Percentiles rank a stretch among this genome's conserved stretches.
Evolutionary conservation across 129 eudicot species (phyloP).

Genomic region (Helianthus tuberosus): DNA sequence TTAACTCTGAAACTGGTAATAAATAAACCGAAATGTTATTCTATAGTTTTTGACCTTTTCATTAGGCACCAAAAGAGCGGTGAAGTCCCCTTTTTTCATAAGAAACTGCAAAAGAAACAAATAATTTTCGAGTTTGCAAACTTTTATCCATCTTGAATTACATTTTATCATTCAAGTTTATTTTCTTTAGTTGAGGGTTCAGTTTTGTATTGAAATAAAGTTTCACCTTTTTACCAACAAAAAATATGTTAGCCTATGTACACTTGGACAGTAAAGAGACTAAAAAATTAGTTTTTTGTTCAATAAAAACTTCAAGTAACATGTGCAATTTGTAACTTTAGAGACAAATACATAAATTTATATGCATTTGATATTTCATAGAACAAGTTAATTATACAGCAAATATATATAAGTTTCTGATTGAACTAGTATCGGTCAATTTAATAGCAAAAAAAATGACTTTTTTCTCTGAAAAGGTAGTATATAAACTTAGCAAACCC

Average conservation of each 20-base stretch:
- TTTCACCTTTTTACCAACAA: not conserved
- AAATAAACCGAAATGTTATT: not conserved
- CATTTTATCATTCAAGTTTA: not conserved
- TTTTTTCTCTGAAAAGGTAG: not conserved
- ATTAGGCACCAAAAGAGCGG: not conserved
- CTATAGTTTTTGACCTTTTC: not conserved
- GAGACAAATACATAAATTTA: not conserved
- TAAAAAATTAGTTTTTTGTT: not conserved
- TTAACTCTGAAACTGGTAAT: conserved; percentile 2
- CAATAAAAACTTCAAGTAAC: not conserved
- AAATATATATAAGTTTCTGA: not conserved
- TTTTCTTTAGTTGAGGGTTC: not conserved
- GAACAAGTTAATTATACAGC: not conserved
- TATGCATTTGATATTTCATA: not conserved
- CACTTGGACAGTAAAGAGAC: not conserved
- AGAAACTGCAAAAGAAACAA: not conserved
- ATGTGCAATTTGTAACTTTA: conserved; percentile 10
- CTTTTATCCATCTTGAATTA: not conserved
- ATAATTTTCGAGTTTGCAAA: not conserved
- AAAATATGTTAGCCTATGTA: not conserved
- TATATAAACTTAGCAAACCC: not conserved
- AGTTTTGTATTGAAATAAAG: not conserved
- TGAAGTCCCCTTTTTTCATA: not conserved
- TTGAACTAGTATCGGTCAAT: not conserved
- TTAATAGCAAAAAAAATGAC: not conserved